Conservation (phyloP, 2,329 filamentous ascomycete genomes). For the Magnaporthiopsis rhizophila region DNA sequence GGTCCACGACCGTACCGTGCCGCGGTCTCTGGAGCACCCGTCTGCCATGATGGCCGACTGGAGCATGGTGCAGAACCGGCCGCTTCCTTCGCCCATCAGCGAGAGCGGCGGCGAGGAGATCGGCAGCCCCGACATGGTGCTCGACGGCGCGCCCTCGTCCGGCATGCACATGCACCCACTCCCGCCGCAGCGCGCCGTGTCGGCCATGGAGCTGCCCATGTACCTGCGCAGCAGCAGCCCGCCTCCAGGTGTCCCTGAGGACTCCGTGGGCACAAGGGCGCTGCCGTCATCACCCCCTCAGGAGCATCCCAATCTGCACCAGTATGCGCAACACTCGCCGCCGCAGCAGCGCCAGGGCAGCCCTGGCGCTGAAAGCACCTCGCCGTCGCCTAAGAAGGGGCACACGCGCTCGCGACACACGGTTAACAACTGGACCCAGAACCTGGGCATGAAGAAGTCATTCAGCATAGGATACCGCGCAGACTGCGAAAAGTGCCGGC, state of each 20-base stretch:
- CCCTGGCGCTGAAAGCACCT: constrained; percentile 18
- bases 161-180: constrained; percentile 24
- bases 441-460: constrained; percentile 58
- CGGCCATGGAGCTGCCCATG: constrained; percentile 20
- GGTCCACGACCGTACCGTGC: constrained; percentile 33
- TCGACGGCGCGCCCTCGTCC: constrained; percentile 25
- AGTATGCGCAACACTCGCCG: constrained; percentile 7
- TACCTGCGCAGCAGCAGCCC: constrained; percentile 5
- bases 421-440: constrained; percentile 51
- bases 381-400: constrained; percentile 42
- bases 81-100: constrained; percentile 52
- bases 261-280: not conserved
- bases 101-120: constrained; percentile 41
- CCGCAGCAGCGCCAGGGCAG: constrained; percentile 21
- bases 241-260: not conserved
- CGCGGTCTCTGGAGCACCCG: constrained; percentile 36
- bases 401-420: constrained; percentile 53
- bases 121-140: constrained; percentile 30
- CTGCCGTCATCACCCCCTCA: constrained; percentile 3
- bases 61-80: constrained; percentile 43
- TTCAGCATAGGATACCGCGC: constrained; percentile 73
- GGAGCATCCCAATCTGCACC: constrained; percentile 5
- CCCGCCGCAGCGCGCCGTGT: constrained; percentile 25
- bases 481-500: constrained; percentile 70
- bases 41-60: constrained; percentile 32